Conservation (phyloP, 495 filamentous ascomycete genomes). For the Penicillium coprophilum region DNA sequence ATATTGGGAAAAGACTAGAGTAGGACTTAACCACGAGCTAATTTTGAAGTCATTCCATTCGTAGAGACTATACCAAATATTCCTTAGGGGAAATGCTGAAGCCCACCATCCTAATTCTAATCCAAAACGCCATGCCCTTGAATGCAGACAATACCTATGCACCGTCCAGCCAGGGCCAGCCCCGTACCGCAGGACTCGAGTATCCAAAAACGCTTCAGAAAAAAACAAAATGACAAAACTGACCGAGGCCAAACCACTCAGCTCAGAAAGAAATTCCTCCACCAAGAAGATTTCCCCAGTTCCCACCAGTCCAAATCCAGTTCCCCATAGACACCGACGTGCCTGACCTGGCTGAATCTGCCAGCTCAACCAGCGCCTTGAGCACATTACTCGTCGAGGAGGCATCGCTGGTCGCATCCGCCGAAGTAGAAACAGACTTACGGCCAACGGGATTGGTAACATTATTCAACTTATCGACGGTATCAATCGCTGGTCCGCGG, state of each 20-base stretch:
- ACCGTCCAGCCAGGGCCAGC: slow-evolving; percentile 7
- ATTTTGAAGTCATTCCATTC: slow-evolving; percentile 2
- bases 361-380: slow-evolving; percentile 41
- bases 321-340: slow-evolving; percentile 42
- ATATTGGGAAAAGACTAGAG: slow-evolving; percentile 48
- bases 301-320: slow-evolving; percentile 51
- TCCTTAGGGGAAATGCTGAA: background rate
- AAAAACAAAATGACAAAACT: slow-evolving; percentile 9
- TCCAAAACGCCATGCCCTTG: background rate
- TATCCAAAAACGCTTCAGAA: slow-evolving; percentile 24
- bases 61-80: background rate
- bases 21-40: background rate
- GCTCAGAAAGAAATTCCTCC: slow-evolving; percentile 40
- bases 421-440: slow-evolving; percentile 30
- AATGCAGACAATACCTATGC: slow-evolving; percentile 13
- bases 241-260: slow-evolving; percentile 4
- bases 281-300: slow-evolving; percentile 44
- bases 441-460: slow-evolving; percentile 51
- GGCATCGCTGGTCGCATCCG: slow-evolving; percentile 29
- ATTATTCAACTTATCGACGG: slow-evolving; percentile 64
- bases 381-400: slow-evolving; percentile 41
- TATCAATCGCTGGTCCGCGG: slow-evolving; percentile 58
- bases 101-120: background rate
- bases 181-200: background rate
- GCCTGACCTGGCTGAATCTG: slow-evolving; percentile 37